Conservation (phyloP, 2,329 filamentous ascomycete species). For the Hypoxylon sp. region DNA sequence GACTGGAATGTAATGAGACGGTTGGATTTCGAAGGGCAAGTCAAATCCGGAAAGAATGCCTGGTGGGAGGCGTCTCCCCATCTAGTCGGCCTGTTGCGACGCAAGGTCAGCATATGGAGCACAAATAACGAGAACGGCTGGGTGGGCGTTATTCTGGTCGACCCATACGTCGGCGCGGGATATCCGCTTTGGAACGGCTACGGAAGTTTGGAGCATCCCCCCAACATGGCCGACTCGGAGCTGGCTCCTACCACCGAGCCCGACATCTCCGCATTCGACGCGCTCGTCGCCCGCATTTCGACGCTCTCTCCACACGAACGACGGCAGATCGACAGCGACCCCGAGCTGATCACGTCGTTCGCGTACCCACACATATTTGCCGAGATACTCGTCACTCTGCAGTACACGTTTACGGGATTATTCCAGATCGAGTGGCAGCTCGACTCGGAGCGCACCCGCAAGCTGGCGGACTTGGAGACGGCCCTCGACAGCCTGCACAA, state of each 20-base stretch:
- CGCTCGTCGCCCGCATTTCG: background rate
- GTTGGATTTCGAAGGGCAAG: constrained; percentile 13
- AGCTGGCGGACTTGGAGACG: constrained; percentile 5
- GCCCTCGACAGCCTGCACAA: constrained; percentile 11
- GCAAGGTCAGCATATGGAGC: constrained; percentile 11
- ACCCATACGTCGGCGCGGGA: constrained; percentile 8
- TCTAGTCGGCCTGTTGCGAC: constrained; percentile 10
- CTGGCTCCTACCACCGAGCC: background rate
- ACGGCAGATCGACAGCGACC: constrained; percentile 1
- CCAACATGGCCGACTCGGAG: constrained; percentile 7
- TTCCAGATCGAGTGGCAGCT: constrained; percentile 17
- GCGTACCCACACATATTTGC: constrained; percentile 10
- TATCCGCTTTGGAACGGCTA: constrained; percentile 15
- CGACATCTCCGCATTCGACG: background rate
- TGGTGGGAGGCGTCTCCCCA: constrained; percentile 14
- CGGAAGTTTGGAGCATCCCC: constrained; percentile 9
- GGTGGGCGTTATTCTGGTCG: constrained; percentile 10
- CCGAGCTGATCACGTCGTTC: constrained; percentile 4
- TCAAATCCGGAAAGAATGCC: constrained; percentile 12
- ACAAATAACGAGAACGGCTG: constrained; percentile 3
- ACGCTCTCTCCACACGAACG: background rate
- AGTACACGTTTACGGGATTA: constrained; percentile 9
- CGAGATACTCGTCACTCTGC: constrained; percentile 6
- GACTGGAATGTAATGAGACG: constrained; percentile 16
- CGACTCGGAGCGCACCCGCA: constrained; percentile 2